Base-by-base conservation (phyloP, 2,329 filamentous ascomycete genomes). In the Aspergillus quadrilineatus region DNA sequence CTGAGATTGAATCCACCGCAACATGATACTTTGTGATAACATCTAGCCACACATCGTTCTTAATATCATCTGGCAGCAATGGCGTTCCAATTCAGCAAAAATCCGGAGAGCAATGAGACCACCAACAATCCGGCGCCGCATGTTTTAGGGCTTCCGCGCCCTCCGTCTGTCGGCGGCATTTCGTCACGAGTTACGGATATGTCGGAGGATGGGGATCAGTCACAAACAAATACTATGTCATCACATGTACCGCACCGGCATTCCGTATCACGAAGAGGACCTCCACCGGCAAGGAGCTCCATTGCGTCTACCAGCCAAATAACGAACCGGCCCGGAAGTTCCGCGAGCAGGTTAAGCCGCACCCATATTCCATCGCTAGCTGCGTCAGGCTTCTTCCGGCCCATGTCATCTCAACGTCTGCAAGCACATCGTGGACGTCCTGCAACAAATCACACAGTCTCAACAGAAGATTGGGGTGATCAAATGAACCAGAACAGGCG, bases 381-480 rank as follows among this genome's bases (percentile, higher is more conserved):
- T 2, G 92, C 91, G 14, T 89, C 93, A 68, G 93, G 90, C 53
- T 97, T 99, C 77, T 96, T 96, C 70, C 89, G 88, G 22, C 94
- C 94, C 39, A 96, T 99, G 91, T 97, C 92, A 76, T 96, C 93
- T 26, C 92, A 96, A 72, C 89, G 91, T 71, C 80, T 97, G 50
- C 93, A 97, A 75, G 92, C 92, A 53, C 94, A 97, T 75, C 83
- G 93, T 72, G 86, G 80, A 63, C 79, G 79, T 46, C 81, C 79
- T 37, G 57, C 69, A 60, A 75, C 70, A 44, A 73, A 70, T 55
- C 67, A 62, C 32, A 66, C 69, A 29, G 65, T 66, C 15, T 68
- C 72, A 15, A 75, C 69, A 49, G 78, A 80, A 53, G 75, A 74
- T n/a, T 75, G 73, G 60, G 74, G 67, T 17, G 76, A 80, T 51